phyloP scores from a whole-genome alignment of 2,329 filamentous ascomycete genomes.

The Exophiala sp. region DNA sequence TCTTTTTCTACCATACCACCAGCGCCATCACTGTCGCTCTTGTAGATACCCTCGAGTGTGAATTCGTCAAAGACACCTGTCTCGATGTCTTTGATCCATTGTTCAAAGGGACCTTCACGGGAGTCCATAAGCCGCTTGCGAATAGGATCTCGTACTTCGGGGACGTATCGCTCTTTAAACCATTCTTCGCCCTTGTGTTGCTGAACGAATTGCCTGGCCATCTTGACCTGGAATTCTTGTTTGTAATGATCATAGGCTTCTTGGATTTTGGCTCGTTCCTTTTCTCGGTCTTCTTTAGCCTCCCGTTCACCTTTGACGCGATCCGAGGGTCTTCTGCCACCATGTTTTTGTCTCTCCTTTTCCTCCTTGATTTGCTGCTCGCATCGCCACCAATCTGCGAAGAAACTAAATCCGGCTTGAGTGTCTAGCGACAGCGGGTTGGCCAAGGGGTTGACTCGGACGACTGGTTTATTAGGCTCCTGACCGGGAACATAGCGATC shows the following conservation, averaged over 20 bases:
- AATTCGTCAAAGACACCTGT: conserved; percentile 89
- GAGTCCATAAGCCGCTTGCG: conserved; percentile 74
- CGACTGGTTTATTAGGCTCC: conserved; percentile 51
- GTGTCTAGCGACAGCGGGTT: conserved; percentile 63
- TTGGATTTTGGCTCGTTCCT: conserved; percentile 61
- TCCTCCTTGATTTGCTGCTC: conserved; percentile 63
- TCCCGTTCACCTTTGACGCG: conserved; percentile 61
- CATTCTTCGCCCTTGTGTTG: conserved; percentile 95
- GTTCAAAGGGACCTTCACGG: conserved; percentile 71
- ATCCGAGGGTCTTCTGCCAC: conserved; percentile 53
- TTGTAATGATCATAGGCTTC: conserved; percentile 64
- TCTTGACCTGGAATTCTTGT: conserved; percentile 62
- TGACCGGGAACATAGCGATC: conserved; percentile 65
- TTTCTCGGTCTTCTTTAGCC: conserved; percentile 59
- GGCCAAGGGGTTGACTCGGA: conserved; percentile 55
- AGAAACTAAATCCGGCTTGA: conserved; percentile 66
- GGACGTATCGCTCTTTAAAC: conserved; percentile 93
- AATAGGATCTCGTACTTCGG: conserved; percentile 73
- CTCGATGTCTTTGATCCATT: conserved; percentile 87
- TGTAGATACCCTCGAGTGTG: conserved; percentile 88
- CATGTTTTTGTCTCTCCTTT: conserved; percentile 59
- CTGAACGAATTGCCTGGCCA: conserved; percentile 85
- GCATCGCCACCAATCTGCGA: conserved; percentile 65
- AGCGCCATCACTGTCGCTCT: conserved; percentile 83
- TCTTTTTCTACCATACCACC: conserved; percentile 88